A percentile compares a stretch with the other conserved stretches of the same genome.
phyloP scores from a whole-genome alignment of 2,329 filamentous ascomycete species.

The Diaporthe velutina region DNA sequence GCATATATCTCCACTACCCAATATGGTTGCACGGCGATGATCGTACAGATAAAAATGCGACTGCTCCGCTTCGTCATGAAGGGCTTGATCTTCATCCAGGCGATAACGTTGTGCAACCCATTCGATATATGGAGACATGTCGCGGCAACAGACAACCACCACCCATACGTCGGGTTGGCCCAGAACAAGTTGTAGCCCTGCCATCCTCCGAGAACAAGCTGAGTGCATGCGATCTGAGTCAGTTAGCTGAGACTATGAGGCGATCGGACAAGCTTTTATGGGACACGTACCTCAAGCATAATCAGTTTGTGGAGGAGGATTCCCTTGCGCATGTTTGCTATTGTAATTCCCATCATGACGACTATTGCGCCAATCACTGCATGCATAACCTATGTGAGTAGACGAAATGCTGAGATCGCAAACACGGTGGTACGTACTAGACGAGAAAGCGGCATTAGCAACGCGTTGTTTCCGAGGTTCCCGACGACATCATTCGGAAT shows the following conservation, averaged over 20 bases:
- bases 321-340: slow-evolving; percentile 62
- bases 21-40: slow-evolving; percentile 71
- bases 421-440: slow-evolving; percentile 26
- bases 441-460: not conserved
- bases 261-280: slow-evolving; percentile 70
- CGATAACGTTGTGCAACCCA: slow-evolving; percentile 74
- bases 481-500: not conserved
- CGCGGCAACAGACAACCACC: slow-evolving; percentile 73
- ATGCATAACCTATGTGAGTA: not conserved
- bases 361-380: slow-evolving; percentile 60
- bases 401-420: not conserved
- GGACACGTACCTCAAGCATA: slow-evolving; percentile 61
- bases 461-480: not conserved
- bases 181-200: slow-evolving; percentile 48
- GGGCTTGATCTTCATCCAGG: slow-evolving; percentile 76
- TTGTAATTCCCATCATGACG: slow-evolving; percentile 61
- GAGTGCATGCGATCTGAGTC: slow-evolving; percentile 35
- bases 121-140: slow-evolving; percentile 74
- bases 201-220: slow-evolving; percentile 38
- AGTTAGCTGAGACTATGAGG: slow-evolving; percentile 55
- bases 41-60: slow-evolving; percentile 68
- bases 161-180: slow-evolving; percentile 64
- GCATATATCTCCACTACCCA: slow-evolving; percentile 76
- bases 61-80: slow-evolving; percentile 66
- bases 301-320: slow-evolving; percentile 65